Conservation (phyloP, 345 rosid genomes). For the Syzygium oleosum region DNA sequence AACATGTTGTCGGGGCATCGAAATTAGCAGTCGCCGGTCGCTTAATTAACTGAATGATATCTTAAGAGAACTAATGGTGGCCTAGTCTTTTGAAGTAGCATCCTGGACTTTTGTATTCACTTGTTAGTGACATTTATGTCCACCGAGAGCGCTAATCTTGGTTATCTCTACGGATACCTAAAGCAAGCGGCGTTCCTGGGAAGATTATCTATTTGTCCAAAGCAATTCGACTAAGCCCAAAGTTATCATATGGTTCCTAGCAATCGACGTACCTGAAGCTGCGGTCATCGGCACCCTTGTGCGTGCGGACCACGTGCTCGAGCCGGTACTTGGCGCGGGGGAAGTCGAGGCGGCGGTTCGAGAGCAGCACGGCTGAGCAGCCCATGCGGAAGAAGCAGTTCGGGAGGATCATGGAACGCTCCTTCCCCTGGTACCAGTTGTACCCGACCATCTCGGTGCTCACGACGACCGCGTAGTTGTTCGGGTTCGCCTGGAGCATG, state of each 20-base stretch:
- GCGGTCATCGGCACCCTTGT: conserved; percentile 88
- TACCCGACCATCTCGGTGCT: conserved; percentile 95
- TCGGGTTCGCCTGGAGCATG: conserved; percentile 85
- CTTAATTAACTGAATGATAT: background rate
- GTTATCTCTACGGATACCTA: background rate
- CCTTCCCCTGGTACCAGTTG: conserved; percentile 75
- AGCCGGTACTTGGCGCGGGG: conserved; percentile 75
- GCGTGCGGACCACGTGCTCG: conserved; percentile 85
- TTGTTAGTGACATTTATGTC: background rate
- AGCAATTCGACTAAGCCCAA: background rate
- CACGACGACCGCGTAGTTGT: conserved; percentile 73
- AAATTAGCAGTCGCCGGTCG: background rate
- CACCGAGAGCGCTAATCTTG: background rate
- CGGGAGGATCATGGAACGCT: conserved; percentile 80
- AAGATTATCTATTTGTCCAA: background rate
- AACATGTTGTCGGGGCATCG: too few species aligned
- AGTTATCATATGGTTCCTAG: background rate
- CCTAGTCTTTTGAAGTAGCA: background rate
- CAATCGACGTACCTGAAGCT: conserved; percentile 62
- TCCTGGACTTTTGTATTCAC: background rate
- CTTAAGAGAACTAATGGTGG: background rate
- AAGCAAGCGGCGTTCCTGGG: background rate
- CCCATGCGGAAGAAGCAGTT: conserved; percentile 94
- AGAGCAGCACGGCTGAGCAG: conserved; percentile 70
- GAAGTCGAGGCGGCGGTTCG: conserved; percentile 75